Evolutionary conservation across 148 eudicot genomes (phyloP).

Genomic region (Persicaria tinctoria): DNA sequence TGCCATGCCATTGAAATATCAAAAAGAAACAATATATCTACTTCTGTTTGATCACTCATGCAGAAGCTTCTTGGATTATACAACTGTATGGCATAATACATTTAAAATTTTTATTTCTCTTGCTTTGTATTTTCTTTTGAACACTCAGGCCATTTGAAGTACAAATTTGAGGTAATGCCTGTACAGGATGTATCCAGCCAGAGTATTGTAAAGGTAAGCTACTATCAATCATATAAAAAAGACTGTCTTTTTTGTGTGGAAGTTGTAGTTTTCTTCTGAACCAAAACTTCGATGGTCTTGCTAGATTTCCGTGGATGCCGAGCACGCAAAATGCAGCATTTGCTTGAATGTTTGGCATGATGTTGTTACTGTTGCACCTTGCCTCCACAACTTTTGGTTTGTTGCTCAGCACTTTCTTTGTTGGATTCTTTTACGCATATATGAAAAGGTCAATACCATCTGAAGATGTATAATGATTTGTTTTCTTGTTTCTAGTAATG

Average conservation of each 20-base stretch:
- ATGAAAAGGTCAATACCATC: neutral
- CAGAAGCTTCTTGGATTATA: neutral
- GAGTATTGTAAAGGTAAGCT: slow-evolving; percentile 50
- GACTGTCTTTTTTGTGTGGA: neutral
- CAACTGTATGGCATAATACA: neutral
- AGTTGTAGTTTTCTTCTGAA: slow-evolving; percentile 6
- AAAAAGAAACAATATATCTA: neutral
- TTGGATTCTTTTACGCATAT: neutral
- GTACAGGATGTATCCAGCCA: slow-evolving; percentile 27
- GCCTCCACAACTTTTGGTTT: slow-evolving; percentile 96
- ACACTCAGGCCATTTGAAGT: slow-evolving; percentile 38
- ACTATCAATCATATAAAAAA: neutral
- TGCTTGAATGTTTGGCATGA: slow-evolving; percentile 95
- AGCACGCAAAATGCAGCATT: slow-evolving; percentile 82
- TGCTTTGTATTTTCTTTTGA: slow-evolving; percentile 15
- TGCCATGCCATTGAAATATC: slow-evolving; percentile 6
- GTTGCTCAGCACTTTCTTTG: slow-evolving; percentile 10
- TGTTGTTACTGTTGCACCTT: slow-evolving; percentile 91
- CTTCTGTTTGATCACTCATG: neutral
- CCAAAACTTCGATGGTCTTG: slow-evolving; percentile 15
- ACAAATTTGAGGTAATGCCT: slow-evolving; percentile 61
- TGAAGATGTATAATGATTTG: neutral
- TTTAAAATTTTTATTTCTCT: neutral
- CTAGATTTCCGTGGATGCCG: slow-evolving; percentile 64
- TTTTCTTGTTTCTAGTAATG: slow-evolving; percentile 53